These are phyloP conservation scores for Rubroshorea leprosula DNA, from an alignment of 345 rosid genomes.

Conservation along the genomic window DNA sequence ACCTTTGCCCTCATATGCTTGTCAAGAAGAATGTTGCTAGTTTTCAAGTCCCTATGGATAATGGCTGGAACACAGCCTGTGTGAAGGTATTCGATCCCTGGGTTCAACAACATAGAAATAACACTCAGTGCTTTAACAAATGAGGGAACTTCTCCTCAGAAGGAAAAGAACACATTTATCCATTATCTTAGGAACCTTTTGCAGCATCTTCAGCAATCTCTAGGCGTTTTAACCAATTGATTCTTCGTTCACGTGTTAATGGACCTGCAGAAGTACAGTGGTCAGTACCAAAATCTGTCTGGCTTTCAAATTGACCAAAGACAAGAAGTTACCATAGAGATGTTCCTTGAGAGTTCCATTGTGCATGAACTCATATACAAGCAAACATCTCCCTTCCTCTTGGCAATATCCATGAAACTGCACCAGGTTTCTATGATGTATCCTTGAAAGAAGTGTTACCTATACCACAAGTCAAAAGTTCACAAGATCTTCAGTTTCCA, in stretches of 20 bases:
- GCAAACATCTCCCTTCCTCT: constrained; percentile 83
- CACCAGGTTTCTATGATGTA: constrained; percentile 95
- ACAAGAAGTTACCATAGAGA: constrained; percentile 62
- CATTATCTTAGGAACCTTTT: constrained; percentile 43
- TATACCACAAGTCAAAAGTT: constrained; percentile 23
- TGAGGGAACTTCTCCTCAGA: background rate
- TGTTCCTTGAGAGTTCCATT: constrained; percentile 98
- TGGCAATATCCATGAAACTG: constrained; percentile 98
- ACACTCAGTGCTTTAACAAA: constrained; percentile 7
- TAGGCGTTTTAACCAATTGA: constrained; percentile 89
- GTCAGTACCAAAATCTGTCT: constrained; percentile 9
- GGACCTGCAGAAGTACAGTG: constrained; percentile 36
- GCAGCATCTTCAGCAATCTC: constrained; percentile 98
- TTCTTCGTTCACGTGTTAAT: constrained; percentile 46
- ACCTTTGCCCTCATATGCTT: constrained; percentile 87
- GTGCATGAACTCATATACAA: constrained; percentile 95
- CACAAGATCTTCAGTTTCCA: constrained; percentile 11
- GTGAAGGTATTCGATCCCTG: constrained; percentile 97
- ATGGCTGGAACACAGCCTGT: constrained; percentile 94
- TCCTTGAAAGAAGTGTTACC: constrained; percentile 96
- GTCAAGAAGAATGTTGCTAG: constrained; percentile 93
- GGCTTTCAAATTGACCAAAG: constrained; percentile 1
- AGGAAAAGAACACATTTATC: background rate
- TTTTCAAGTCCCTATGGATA: constrained; percentile 93
- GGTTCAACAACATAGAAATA: constrained; percentile 13